Base-by-base conservation (phyloP, 495 filamentous ascomycete genomes). In the Penicillium maclennaniae region DNA sequence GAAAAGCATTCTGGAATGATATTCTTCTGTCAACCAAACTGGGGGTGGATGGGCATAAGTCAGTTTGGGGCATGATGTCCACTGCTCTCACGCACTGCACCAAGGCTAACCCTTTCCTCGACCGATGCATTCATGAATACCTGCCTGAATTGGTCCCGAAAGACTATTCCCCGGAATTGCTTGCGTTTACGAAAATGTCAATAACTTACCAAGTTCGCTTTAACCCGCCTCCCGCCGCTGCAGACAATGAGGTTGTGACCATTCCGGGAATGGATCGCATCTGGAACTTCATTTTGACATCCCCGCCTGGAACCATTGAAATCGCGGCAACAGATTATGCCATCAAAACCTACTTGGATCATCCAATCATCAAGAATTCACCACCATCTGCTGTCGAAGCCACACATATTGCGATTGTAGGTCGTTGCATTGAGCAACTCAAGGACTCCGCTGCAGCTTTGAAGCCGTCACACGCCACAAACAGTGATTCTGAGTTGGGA, bases 241-340 rank as follows among this genome's bases (percentile, higher is more conserved):
- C 58, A 10, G 79, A 77, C 31, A 65, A 78, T 52, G 70, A 75
- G 26, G 63, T 78, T 7, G 70, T 84, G 19, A 61, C 74, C 14
- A 77, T 87, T 45, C 73, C 79, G 16, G 87, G 85, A 8, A 77
- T 88, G 45, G 88, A 93, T 47, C 78, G 89, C 39, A 74, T 97
- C 43, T 97, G 92, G 92, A 82, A 80, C 15, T 83, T 96, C 61
- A 84, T 92, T 16, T 63, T 96, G 43, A 83, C 78, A 17, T 84
- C 88, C 12, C 83, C 83, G 4, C 72, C 77, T n/a, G 78, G 80
- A 41, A 85, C 81, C 0, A 84, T 95, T 43, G 90, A 89, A 55
- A 69, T 77, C 6, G 69, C 78, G 41, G 85, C 87, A 4, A 92
- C 86, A 21, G 72, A 74, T 31, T 79, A 82, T 17, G 80, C 96